These are phyloP conservation scores for Stylonectria norvegica DNA, from an alignment of 2,329 filamentous ascomycete genomes.

Conservation along the genomic window DNA sequence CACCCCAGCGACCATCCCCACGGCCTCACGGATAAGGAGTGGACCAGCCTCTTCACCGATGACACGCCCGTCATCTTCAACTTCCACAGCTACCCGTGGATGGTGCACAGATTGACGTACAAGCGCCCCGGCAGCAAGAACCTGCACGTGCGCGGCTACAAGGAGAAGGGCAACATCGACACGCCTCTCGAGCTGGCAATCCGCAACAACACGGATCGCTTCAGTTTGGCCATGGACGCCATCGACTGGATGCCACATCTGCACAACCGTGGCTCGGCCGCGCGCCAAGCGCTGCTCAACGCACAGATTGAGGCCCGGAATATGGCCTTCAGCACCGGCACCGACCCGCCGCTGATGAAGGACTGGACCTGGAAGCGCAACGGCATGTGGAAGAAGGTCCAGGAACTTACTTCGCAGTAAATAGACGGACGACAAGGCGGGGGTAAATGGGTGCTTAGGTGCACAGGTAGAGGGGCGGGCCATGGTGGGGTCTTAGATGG, in stretches of 20 bases:
- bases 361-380: slow-evolving; percentile 63
- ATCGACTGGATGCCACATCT: slow-evolving; percentile 64
- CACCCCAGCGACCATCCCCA: slow-evolving; percentile 68
- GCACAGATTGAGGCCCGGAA: slow-evolving; percentile 61
- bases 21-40: slow-evolving; percentile 64
- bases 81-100: slow-evolving; percentile 80
- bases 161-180: slow-evolving; percentile 81
- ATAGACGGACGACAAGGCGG: background rate
- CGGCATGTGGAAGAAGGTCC: slow-evolving; percentile 36
- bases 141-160: slow-evolving; percentile 74
- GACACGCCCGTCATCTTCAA: slow-evolving; percentile 76
- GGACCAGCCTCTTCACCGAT: slow-evolving; percentile 66
- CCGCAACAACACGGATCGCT: slow-evolving; percentile 73
- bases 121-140: slow-evolving; percentile 66
- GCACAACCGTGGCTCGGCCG: slow-evolving; percentile 59
- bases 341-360: slow-evolving; percentile 64
- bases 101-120: slow-evolving; percentile 74
- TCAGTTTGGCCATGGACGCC: slow-evolving; percentile 72
- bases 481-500: slow-evolving; percentile 10
- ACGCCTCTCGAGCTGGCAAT: slow-evolving; percentile 76
- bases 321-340: slow-evolving; percentile 65
- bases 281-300: slow-evolving; percentile 62
- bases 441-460: slow-evolving; percentile 3
- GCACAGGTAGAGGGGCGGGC: slow-evolving; percentile 3
- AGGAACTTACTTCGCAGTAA: slow-evolving; percentile 24